Conservation (phyloP, 2,329 filamentous ascomycete species). For the Ceratocystis diversiconidia region DNA sequence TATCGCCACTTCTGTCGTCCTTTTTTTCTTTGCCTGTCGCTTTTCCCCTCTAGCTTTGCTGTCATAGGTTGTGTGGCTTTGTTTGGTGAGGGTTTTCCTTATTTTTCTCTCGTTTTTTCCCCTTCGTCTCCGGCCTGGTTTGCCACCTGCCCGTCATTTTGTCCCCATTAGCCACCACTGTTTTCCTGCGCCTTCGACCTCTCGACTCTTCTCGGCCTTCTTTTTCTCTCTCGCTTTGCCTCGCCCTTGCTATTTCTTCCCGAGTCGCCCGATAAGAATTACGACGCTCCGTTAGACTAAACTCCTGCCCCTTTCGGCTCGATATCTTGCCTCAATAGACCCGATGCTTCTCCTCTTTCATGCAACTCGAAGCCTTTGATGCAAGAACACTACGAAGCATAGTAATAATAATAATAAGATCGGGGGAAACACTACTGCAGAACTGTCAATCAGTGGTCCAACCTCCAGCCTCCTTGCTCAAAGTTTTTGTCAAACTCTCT, state of each 20-base stretch:
- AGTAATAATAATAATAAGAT: neutral
- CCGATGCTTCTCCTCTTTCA: neutral
- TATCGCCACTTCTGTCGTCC: too few relatives aligned
- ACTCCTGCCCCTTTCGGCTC: neutral
- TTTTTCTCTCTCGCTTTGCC: neutral
- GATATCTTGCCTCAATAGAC: neutral
- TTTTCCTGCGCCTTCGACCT: neutral
- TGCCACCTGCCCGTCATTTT: neutral
- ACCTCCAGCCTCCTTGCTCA: neutral
- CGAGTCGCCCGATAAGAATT: neutral
- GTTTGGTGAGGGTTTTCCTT: neutral
- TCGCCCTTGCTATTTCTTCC: neutral
- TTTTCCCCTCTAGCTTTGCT: too few relatives aligned
- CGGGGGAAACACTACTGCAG: neutral
- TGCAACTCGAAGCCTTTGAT: neutral
- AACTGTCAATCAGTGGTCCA: neutral
- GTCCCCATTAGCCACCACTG: neutral
- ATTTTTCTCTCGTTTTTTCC: neutral
- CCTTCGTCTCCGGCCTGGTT: neutral
- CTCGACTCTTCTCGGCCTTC: neutral
- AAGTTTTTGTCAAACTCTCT: constrained; percentile 1
- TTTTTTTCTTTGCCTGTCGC: too few relatives aligned
- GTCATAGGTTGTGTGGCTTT: neutral
- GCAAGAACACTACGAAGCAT: neutral
- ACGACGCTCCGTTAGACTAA: neutral